Conservation (phyloP, 2,329 filamentous ascomycete genomes). For the Aspergillus proliferans region DNA sequence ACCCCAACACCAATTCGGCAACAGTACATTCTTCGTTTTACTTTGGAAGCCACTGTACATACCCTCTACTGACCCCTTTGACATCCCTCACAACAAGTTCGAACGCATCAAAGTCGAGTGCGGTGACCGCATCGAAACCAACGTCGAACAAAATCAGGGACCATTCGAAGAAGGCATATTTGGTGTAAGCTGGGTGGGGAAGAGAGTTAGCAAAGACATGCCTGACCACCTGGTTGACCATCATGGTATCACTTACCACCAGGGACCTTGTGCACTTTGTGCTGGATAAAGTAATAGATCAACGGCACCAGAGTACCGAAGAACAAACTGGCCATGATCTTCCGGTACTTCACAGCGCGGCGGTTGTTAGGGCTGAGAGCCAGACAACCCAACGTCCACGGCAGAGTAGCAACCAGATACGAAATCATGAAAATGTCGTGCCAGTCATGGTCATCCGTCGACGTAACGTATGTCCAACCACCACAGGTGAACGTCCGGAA, state of each 20-base stretch:
- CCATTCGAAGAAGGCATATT: slow-evolving; percentile 98
- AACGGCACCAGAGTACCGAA: slow-evolving; percentile 86
- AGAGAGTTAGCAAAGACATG: slow-evolving; percentile 1
- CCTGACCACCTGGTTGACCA: not conserved
- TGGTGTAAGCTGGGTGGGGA: slow-evolving; percentile 71
- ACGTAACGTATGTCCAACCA: slow-evolving; percentile 97
- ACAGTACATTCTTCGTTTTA: slow-evolving; percentile 56
- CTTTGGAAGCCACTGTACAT: slow-evolving; percentile 91
- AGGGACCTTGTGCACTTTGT: slow-evolving; percentile 89
- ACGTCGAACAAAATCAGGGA: slow-evolving; percentile 90
- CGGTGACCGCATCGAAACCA: slow-evolving; percentile 90
- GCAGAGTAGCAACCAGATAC: slow-evolving; percentile 86
- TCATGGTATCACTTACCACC: slow-evolving; percentile 62
- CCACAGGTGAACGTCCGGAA: slow-evolving; percentile 90
- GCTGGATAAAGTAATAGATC: slow-evolving; percentile 96
- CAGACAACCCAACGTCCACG: slow-evolving; percentile 90
- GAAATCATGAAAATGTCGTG: slow-evolving; percentile 99
- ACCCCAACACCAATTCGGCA: slow-evolving; percentile 34
- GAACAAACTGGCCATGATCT: slow-evolving; percentile 74
- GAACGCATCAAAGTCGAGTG: slow-evolving; percentile 82
- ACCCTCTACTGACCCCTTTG: slow-evolving; percentile 91
- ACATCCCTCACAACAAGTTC: slow-evolving; percentile 84
- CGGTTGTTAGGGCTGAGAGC: slow-evolving; percentile 79
- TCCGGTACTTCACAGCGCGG: slow-evolving; percentile 78
- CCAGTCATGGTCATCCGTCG: slow-evolving; percentile 96